Base-by-base conservation (phyloP, 768 basidiomycete genomes). In the Hericium alpestre region DNA sequence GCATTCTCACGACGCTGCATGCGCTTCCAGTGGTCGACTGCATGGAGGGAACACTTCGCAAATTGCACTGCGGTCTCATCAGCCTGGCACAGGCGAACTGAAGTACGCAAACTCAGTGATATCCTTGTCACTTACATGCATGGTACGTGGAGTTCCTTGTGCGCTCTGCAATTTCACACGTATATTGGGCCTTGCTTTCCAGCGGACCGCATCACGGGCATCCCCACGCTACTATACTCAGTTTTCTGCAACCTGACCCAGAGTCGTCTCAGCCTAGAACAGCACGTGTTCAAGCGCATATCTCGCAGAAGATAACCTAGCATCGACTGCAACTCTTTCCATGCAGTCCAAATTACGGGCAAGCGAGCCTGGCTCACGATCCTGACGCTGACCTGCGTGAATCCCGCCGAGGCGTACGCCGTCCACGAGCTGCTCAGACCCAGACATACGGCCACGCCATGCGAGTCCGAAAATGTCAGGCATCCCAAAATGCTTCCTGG, bases 81-180 rank as follows among this genome's bases (percentile, higher is more conserved):
- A 58, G 63, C 63, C 59, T 60, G 27, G 49, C 43, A 55, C 68
- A 54, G 50, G 54, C 9, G 15, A 56, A 50, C 63, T 82, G 56
- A 76, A 73, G 63, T 75, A 16, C 73, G 66, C 38, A 79, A 71
- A 56, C 73, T 92, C 27, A 69, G 71, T 2, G 88, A 86, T 64
- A 77, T 93, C 47, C 90, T 93, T 67, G 75, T 93, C 53, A 92
- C 90, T 1, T 90, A 92, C 63, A 83, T 91, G 81, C 90, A 93
- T 64, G 81, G 90, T 65, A 50, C 71, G 64, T 51, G 49, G 37
- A 15, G 43, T n/a, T 27, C 6, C 25, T 27, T 27, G 6, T 27
- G 25, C 6, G 6, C 25, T 27, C 25, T 27, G 2, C 3, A 27
- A 27, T 27, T 27, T 27, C 25, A 27, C 18, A 20, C 9, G 6